These are phyloP conservation scores for Fusarium ambrosium DNA, from an alignment of 2,329 filamentous ascomycete species.

Conservation along the genomic window DNA sequence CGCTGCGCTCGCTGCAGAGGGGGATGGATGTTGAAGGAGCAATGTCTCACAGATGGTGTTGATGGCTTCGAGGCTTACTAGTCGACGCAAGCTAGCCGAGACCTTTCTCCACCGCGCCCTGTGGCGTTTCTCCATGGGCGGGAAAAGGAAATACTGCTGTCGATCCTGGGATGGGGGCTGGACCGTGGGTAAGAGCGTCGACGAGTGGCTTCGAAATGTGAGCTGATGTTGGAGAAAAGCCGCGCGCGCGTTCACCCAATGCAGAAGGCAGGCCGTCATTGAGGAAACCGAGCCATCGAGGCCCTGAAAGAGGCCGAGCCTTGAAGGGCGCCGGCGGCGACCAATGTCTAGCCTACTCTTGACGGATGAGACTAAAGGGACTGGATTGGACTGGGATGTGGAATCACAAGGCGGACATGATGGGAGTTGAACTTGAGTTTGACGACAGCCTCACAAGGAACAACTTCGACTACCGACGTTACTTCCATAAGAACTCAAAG, in stretches of 20 bases:
- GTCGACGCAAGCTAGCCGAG: conserved; percentile 19
- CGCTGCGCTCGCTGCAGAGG: conserved; percentile 13
- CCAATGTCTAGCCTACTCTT: background rate
- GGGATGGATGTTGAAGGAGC: conserved; percentile 1
- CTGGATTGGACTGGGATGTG: conserved; percentile 8
- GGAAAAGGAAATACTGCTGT: conserved; percentile 25
- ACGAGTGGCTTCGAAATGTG: conserved; percentile 22
- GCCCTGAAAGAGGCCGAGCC: background rate
- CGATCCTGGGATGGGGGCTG: conserved; percentile 32
- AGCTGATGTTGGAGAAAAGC: conserved; percentile 29
- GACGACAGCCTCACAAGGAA: conserved; percentile 29
- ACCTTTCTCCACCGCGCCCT: conserved; percentile 8
- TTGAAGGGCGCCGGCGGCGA: background rate
- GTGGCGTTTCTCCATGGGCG: conserved; percentile 3
- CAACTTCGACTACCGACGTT: background rate
- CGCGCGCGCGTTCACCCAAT: conserved; percentile 10
- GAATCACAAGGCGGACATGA: conserved; percentile 13
- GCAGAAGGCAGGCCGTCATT: conserved; percentile 9
- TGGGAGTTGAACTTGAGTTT: conserved; percentile 5
- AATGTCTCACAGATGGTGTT: conserved; percentile 6
- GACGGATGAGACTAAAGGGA: conserved; percentile 5
- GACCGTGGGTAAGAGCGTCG: conserved; percentile 2
- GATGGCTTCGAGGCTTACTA: conserved; percentile 30
- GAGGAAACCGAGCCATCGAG: background rate
- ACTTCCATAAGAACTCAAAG: background rate